Base-by-base conservation (phyloP, 306 rosid species). In the Canavalia ensiformis region DNA sequence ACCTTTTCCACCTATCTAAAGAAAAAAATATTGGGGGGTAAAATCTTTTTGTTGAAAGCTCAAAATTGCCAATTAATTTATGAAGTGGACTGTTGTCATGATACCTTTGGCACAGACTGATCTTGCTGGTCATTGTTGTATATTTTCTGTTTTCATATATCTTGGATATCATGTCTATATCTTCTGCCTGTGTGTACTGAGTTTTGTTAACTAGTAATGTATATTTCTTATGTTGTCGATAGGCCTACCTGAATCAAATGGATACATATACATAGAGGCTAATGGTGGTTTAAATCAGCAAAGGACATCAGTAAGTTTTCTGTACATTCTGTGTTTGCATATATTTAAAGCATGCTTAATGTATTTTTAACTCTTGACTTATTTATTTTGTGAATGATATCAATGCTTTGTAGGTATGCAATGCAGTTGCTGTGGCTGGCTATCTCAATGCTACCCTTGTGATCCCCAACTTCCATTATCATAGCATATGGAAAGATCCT, bases 401-500 rank as follows among this genome's bases (percentile, higher is more conserved):
- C 56, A 54, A 80, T 79, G 78, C 49, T 71, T 86, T 47, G 69
- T 69, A 95, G 99, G 86, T 95, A 68, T 95, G 99, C 96, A 95
- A 95, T 85, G 99, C 99, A 2, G 99, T 91, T 86, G 97, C 99
- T 12, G 97, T 95, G 76, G 99, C 98, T 28, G 99, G 98, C 55
- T 93, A 91, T 91, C 98, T 95, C 59, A 95, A 95, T 85, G 99
- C 98, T 70, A 95, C 99, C 31, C 99, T 95, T 80, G 84, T 95
- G 54, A 93, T 95, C 70, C 98, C 99, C 82, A 95, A 93, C 82
- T 95, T 95, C 85, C 99, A 91, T 83, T 95, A 82, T 84, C 99
- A 95, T 82, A 95, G 99, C 92, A 90, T 95, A 86, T 95, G 99
- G 99, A 91, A 94, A 90, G 99, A 95, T 85, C 99, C 97, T 58